Percentiles rank a stretch among this genome's conserved stretches.
Conservation (phyloP, 805 yeast species). For the Candida ortonii region DNA sequence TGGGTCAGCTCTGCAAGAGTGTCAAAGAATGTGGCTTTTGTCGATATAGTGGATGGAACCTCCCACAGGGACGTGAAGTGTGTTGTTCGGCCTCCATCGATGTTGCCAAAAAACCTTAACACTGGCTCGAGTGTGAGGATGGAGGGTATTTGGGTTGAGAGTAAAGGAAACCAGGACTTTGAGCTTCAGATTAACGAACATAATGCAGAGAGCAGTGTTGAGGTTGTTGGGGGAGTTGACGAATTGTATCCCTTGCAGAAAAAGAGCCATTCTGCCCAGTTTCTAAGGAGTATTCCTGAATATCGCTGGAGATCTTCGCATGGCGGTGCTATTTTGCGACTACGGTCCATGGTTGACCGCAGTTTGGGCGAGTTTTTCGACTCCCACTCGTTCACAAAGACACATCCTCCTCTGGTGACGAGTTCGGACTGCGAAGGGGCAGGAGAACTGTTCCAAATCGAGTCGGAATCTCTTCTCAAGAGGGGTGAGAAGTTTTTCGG, state of each 20-base stretch:
- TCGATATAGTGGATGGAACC: conserved; percentile 81
- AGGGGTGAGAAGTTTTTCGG: conserved; percentile 52
- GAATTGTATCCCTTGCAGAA: conserved; percentile 80
- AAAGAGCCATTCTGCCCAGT: conserved; percentile 64
- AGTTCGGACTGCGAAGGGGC: conserved; percentile 96
- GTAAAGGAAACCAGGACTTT: conserved; percentile 50
- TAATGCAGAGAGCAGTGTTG: conserved; percentile 31
- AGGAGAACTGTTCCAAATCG: conserved; percentile 77
- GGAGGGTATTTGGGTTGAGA: conserved; percentile 36
- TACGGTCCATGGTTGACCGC: conserved; percentile 66
- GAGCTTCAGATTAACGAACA: conserved; percentile 45
- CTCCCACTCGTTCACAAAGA: conserved; percentile 57
- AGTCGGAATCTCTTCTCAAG: conserved; percentile 27
- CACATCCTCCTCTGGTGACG: conserved; percentile 83
- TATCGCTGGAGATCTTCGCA: conserved; percentile 70
- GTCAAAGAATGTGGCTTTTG: conserved; percentile 74
- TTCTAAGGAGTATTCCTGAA: conserved; percentile 69
- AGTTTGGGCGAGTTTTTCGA: conserved; percentile 54
- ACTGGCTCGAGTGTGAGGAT: conserved; percentile 38
- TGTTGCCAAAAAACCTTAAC: conserved; percentile 30
- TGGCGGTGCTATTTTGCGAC: conserved; percentile 64
- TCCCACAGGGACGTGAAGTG: conserved; percentile 52
- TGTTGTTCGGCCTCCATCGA: conserved; percentile 42
- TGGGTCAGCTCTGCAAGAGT: conserved; percentile 71
- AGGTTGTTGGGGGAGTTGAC: conserved; percentile 59